Conservation (phyloP, 768 basidiomycete genomes). For the Kwoniella botswanensis region DNA sequence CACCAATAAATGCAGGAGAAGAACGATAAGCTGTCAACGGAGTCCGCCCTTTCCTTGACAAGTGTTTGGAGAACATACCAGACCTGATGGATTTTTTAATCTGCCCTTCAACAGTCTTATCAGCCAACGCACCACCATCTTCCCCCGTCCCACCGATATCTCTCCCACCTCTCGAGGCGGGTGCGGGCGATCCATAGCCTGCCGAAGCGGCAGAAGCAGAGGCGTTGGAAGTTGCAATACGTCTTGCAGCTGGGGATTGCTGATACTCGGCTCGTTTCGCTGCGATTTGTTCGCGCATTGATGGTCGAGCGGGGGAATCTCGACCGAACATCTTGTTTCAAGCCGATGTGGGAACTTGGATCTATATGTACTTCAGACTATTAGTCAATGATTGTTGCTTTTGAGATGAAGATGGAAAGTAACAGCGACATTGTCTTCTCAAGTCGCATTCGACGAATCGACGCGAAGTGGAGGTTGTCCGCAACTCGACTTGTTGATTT, state of each 20-base stretch:
- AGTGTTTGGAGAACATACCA: constrained; percentile 31
- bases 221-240: constrained; percentile 7
- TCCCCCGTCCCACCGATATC: background rate
- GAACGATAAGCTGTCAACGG: too few species aligned
- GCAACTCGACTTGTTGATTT: background rate
- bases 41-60: background rate
- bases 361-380: background rate
- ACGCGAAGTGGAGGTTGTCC: constrained; percentile 11
- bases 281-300: constrained; percentile 47
- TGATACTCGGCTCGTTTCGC: constrained; percentile 44
- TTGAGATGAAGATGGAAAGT: too few species aligned
- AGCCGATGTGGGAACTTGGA: background rate
- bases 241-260: constrained; percentile 19
- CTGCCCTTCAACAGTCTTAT: constrained; percentile 34
- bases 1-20: background rate
- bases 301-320: constrained; percentile 21
- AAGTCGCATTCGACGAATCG: background rate
- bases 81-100: constrained; percentile 37
- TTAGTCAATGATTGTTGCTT: too few species aligned
- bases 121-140: constrained; percentile 31
- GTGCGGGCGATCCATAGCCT: constrained; percentile 8
- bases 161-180: background rate
- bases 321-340: constrained; percentile 10
- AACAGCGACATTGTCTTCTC: too few species aligned
- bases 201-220: constrained; percentile 7